Evolutionary conservation across 2,329 filamentous ascomycete species (phyloP), one percentile per base, ranked within the genome.

Genomic region (Raffaelea ambrosiae): DNA sequence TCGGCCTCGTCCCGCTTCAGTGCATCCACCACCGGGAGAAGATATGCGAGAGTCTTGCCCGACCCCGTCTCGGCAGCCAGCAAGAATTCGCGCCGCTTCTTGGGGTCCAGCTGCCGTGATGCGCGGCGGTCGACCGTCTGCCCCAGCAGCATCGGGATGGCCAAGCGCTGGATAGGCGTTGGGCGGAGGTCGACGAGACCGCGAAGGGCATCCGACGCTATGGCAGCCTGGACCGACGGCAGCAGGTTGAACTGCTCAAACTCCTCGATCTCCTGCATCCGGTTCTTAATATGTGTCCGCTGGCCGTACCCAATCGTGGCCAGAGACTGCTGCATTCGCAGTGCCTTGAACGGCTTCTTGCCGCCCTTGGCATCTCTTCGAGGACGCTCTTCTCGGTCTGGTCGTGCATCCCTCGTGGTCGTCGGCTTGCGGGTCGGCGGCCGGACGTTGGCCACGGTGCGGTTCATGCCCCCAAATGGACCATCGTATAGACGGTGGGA

Each of bases 1-100:
- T 69, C 63, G 0, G 72, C 71, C 60, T 91, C 87, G 5, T 80
- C 81, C 31, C 79, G 70, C 68, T 98, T 98, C 58, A 98, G 66
- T 9, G 87, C 86, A 65, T 98, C 82, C 46, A 98, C 73, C 16
- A 84, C 76, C 0, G 93, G 94, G 5, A 96, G 67, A 5, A 97
- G 71, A 61, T 98, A 98, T 9, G 93, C 88, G 52, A 98, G 71
- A 1, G 93, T 98, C 71, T 98, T 98, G 51, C 93, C 93, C 1
- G 93, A 97, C 13, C 93, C 93, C 0, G 93, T 98, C 71, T 98
- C 93, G 11, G 93, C 93, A 4, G 93, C 93, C 44, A 98, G 73
- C 13, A 98, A 74, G 60, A 88, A 96, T 67, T 71, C 76, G 51
- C 67, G 66, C 16, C 44, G 44, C 33, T 40, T 36, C 20, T 38